These are phyloP conservation scores for Brachypodium distachyon DNA, from an alignment of 202 grass and related monocot genomes.

Conservation along the genomic window DNA sequence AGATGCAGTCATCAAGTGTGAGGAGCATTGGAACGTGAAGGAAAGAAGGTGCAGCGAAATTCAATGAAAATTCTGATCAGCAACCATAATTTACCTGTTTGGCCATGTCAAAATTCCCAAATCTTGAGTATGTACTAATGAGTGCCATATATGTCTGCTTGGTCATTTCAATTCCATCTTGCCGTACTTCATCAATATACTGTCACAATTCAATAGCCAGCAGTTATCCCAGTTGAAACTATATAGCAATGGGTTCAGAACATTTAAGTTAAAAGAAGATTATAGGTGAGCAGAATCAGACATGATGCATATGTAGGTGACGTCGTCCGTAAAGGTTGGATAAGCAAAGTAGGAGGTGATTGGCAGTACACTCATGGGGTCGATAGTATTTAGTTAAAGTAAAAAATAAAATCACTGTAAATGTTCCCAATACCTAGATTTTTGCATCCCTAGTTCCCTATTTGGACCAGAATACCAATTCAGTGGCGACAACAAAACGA, in stretches of 20 bases:
- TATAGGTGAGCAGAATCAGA: background rate
- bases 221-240: slow-evolving; percentile 1
- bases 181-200: slow-evolving; percentile 69
- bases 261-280: background rate
- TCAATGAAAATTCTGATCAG: slow-evolving; percentile 15
- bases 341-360: background rate
- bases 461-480: slow-evolving; percentile 20
- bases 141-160: slow-evolving; percentile 63
- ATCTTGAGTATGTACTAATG: slow-evolving; percentile 68
- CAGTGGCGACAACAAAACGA: slow-evolving; percentile 4
- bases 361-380: background rate
- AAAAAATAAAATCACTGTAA: background rate
- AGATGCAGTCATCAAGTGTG: background rate
- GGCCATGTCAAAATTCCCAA: slow-evolving; percentile 79
- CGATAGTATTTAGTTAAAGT: background rate
- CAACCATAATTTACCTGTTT: slow-evolving; percentile 65
- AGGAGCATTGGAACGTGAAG: background rate
- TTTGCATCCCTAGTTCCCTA: slow-evolving; percentile 9
- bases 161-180: slow-evolving; percentile 54
- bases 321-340: background rate
- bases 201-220: slow-evolving; percentile 36
- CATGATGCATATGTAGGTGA: slow-evolving; percentile 9
- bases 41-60: background rate
- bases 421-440: background rate
- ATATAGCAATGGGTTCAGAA: slow-evolving; percentile 1